Evolutionary conservation across 106 monocot genomes (phyloP), one percentile per base, ranked within the genome.

Genomic region (Dioscorea dumetorum): DNA sequence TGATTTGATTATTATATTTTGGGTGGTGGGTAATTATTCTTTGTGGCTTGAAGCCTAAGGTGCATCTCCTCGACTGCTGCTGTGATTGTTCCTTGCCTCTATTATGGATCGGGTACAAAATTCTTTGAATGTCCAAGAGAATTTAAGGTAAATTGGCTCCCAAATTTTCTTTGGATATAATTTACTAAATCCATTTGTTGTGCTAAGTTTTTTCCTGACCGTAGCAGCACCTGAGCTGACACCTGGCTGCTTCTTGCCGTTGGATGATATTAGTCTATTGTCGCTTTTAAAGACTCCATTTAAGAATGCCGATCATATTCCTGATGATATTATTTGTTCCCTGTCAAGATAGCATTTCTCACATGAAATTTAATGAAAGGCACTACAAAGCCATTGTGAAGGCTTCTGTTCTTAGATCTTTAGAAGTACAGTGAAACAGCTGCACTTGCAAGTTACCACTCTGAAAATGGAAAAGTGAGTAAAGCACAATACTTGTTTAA

Each of bases 391-490:
- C 77, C 50, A 53, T 18, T 73, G 24, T 50, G 53, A 63, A 70
- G n/a, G 48, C 31, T 61, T 35, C 17, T 70, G 21, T 60, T 69
- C 12, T 48, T 50, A 68, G 61, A 78, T 74, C 69, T 34, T 70
- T 75, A 21, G 41, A 49, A 67, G 57, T 67, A 57, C 72, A 77
- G 74, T 85, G 76, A 78, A 52, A 82, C 14, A 64, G 32, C 69
- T 21, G 52, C 48, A 35, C 41, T 41, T 41, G 41, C 41, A 41
- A 41, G 41, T 41, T 60, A 54, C 22, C 76, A 60, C 50, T 62
- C n/a, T 15, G 49, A 73, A n/a, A 18, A 93, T 93, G 93, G 93
- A 93, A 22, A 88, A 76, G 93, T 92, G 35, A 65, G 85, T 82
- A 53, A n/a, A 15, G 41, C 50, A 63, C 33, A 13, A 2, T 33